These are phyloP conservation scores for Curvularia lunata DNA, from an alignment of 2,329 filamentous ascomycete genomes.

Conservation along the genomic window DNA sequence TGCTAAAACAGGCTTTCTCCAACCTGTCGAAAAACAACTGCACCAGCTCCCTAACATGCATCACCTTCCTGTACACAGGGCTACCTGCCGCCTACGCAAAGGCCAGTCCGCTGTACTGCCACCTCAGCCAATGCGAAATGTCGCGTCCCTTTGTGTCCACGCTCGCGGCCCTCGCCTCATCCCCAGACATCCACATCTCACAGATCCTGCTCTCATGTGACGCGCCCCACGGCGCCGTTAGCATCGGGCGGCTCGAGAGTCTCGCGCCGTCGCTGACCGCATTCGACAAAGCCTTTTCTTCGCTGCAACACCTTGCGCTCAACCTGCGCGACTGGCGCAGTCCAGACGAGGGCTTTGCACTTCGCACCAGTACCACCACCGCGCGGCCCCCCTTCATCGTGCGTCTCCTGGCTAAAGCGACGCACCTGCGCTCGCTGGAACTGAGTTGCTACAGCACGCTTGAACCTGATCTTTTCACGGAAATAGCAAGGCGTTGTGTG, in stretches of 20 bases:
- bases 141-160: slow-evolving; percentile 36
- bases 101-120: slow-evolving; percentile 29
- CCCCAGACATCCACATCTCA: slow-evolving; percentile 1
- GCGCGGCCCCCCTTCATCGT: slow-evolving; percentile 34
- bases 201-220: slow-evolving; percentile 11
- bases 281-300: slow-evolving; percentile 23
- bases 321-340: slow-evolving; percentile 40
- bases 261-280: slow-evolving; percentile 20
- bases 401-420: slow-evolving; percentile 35
- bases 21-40: background rate
- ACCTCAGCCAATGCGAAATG: slow-evolving; percentile 37
- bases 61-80: slow-evolving; percentile 23
- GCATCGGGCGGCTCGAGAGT: slow-evolving; percentile 30
- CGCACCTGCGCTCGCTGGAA: slow-evolving; percentile 21
- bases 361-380: slow-evolving; percentile 1
- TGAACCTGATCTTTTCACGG: slow-evolving; percentile 30
- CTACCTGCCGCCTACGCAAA: slow-evolving; percentile 23
- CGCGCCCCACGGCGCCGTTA: slow-evolving; percentile 23
- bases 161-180: slow-evolving; percentile 26
- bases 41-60: background rate
- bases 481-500: slow-evolving; percentile 31
- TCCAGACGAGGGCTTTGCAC: slow-evolving; percentile 31
- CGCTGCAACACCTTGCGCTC: slow-evolving; percentile 26
- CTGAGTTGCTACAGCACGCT: slow-evolving; percentile 36
- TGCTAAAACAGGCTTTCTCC: slow-evolving; percentile 25